phyloP scores from a whole-genome alignment of 1,284 basidiomycete genomes.

The Blastosporella zonata region DNA sequence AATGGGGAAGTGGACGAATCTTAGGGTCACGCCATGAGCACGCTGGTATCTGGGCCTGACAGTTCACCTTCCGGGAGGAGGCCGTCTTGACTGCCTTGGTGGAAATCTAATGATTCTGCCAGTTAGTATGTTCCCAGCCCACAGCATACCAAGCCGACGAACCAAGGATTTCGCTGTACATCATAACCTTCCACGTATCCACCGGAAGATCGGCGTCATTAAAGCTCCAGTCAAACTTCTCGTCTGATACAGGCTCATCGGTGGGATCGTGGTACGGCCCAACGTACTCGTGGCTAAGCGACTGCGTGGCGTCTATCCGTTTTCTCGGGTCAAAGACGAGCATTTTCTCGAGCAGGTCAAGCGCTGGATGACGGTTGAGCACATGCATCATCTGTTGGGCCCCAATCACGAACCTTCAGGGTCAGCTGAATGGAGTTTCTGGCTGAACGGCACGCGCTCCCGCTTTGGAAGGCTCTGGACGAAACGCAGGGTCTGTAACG shows the following conservation, averaged over 20 bases:
- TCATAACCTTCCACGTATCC: conserved; percentile 99
- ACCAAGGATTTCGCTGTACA: conserved; percentile 96
- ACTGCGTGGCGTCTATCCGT: conserved; percentile 91
- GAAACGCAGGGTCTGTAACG: conserved; percentile 88
- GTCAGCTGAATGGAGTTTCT: conserved; percentile 91
- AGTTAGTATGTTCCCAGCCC: not conserved
- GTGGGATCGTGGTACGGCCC: conserved; percentile 98
- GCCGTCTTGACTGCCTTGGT: conserved; percentile 62
- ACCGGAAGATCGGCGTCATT: conserved; percentile 99
- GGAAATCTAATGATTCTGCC: conserved; percentile 56
- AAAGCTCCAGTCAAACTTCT: conserved; percentile 99
- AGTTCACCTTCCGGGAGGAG: conserved; percentile 56
- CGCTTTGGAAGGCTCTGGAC: conserved; percentile 97
- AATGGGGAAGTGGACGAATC: not conserved
- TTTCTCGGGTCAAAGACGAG: conserved; percentile 98
- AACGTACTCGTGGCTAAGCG: conserved; percentile 93
- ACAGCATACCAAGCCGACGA: conserved; percentile 26
- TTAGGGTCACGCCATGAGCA: conserved; percentile 8
- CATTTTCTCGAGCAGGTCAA: conserved; percentile 98
- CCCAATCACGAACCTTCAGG: conserved; percentile 61
- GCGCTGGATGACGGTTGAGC: conserved; percentile 48
- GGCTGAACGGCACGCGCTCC: conserved; percentile 91
- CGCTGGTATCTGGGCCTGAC: conserved; percentile 49
- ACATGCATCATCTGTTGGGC: conserved; percentile 7
- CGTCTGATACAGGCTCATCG: conserved; percentile 92